Evolutionary conservation across 805 yeast species (phyloP).

Genomic region (Saccharomycopsis capsularis): DNA sequence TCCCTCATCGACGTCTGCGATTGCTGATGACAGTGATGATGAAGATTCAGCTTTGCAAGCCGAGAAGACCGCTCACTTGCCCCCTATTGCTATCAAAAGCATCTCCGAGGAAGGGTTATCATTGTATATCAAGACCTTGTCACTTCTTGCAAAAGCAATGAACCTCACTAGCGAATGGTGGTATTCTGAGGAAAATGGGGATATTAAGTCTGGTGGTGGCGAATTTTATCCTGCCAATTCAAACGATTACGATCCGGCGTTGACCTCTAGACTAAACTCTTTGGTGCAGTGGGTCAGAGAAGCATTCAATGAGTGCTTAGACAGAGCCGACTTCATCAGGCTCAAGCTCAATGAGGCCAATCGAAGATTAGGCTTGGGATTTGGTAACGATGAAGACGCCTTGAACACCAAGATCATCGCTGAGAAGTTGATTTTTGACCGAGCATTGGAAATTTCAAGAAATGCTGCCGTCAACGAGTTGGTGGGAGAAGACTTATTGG

Average conservation of each 20-base stretch:
- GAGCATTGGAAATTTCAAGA: slow-evolving; percentile 90
- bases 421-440: slow-evolving; percentile 81
- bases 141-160: slow-evolving; percentile 83
- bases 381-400: slow-evolving; percentile 10
- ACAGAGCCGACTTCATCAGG: slow-evolving; percentile 76
- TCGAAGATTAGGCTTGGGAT: slow-evolving; percentile 25
- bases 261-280: slow-evolving; percentile 27
- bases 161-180: slow-evolving; percentile 85
- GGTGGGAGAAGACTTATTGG: slow-evolving; percentile 59
- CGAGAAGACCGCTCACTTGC: slow-evolving; percentile 30
- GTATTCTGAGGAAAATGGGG: slow-evolving; percentile 42
- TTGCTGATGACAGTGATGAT: slow-evolving; percentile 23
- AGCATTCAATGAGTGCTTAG: slow-evolving; percentile 80
- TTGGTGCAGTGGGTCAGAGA: slow-evolving; percentile 90
- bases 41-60: slow-evolving; percentile 20
- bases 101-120: slow-evolving; percentile 83
- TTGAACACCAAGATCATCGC: slow-evolving; percentile 37
- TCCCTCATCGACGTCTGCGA: slow-evolving; percentile 25
- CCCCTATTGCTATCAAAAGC: slow-evolving; percentile 48
- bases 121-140: slow-evolving; percentile 74
- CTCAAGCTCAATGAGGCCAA: slow-evolving; percentile 44
- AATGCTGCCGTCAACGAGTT: slow-evolving; percentile 87
- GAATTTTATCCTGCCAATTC: neutral
- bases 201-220: slow-evolving; percentile 26
- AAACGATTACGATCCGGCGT: slow-evolving; percentile 4